These are phyloP conservation scores for Neocallimastix lanati DNA, from an alignment of 192 early-diverging fungal species.

Conservation along the genomic window DNA sequence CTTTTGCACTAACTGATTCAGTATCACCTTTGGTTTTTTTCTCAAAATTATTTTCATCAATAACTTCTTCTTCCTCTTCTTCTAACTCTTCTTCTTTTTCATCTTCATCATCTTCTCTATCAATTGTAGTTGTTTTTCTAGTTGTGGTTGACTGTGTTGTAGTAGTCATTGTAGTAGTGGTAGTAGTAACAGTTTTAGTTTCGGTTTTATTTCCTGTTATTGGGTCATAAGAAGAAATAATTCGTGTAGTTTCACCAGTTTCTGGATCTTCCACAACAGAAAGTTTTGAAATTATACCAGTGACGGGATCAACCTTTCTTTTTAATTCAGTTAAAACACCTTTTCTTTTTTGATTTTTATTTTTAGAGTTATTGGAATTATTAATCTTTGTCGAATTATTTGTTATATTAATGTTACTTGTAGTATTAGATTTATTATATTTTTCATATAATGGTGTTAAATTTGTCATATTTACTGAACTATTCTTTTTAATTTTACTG, in stretches of 20 bases:
- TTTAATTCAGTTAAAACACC: neutral
- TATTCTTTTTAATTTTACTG: no score
- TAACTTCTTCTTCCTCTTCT: neutral
- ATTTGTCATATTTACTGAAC: no score
- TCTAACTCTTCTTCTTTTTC: neutral
- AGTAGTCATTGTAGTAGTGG: neutral
- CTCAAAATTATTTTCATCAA: no score
- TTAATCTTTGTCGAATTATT: no score
- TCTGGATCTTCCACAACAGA: neutral
- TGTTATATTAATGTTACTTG: no score
- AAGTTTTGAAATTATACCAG: neutral
- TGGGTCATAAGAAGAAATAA: neutral
- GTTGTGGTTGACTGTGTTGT: neutral
- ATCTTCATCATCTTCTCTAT: neutral
- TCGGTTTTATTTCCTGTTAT: neutral
- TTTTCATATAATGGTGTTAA: no score
- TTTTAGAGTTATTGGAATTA: neutral
- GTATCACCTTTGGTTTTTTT: no score
- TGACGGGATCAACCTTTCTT: neutral
- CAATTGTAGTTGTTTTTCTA: neutral
- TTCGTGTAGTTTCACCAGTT: neutral
- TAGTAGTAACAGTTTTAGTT: neutral
- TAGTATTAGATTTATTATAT: no score
- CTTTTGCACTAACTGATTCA: no score
- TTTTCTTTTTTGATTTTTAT: neutral